phyloP scores from a whole-genome alignment of 192 early-diverging fungal species.

The Coemansia reversa region DNA sequence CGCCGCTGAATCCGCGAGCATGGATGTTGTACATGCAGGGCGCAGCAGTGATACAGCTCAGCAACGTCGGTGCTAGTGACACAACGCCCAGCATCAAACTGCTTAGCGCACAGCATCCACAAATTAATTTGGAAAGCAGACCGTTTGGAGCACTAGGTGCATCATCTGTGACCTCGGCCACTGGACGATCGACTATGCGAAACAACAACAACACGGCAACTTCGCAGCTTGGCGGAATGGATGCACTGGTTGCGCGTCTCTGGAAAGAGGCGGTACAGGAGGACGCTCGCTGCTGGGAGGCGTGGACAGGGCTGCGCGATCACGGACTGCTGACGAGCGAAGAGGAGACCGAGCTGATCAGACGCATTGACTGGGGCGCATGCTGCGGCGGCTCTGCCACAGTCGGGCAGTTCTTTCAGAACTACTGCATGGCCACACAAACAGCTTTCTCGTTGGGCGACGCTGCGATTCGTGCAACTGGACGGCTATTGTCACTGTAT shows the following conservation, averaged over 20 bases:
- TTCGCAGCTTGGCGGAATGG: constrained; percentile 29
- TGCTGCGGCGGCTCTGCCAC: constrained; percentile 26
- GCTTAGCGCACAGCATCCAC: constrained; percentile 21
- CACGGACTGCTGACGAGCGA: constrained; percentile 39
- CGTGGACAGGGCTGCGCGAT: constrained; percentile 50
- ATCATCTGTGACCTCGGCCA: background rate
- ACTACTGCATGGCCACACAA: constrained; percentile 47
- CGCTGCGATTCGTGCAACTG: constrained; percentile 21
- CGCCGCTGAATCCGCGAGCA: constrained; percentile 31
- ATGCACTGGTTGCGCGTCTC: constrained; percentile 28
- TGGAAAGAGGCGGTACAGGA: constrained; percentile 28
- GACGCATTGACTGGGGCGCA: constrained; percentile 29
- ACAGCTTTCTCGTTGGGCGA: constrained; percentile 29
- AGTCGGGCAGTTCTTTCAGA: constrained; percentile 33
- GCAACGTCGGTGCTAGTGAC: constrained; percentile 45
- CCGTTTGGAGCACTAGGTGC: background rate
- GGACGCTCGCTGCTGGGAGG: constrained; percentile 55
- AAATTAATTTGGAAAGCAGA: background rate
- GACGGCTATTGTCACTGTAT: constrained; percentile 15
- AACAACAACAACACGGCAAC: background rate
- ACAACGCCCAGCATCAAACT: constrained; percentile 37
- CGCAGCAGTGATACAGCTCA: constrained; percentile 45
- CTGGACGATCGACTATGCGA: constrained; percentile 2
- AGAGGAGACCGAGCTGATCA: constrained; percentile 33
- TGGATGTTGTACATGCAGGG: constrained; percentile 55